These are phyloP conservation scores for Agarophyton chilense DNA, from an alignment of 23 red algal genomes.

Conservation along the genomic window DNA sequence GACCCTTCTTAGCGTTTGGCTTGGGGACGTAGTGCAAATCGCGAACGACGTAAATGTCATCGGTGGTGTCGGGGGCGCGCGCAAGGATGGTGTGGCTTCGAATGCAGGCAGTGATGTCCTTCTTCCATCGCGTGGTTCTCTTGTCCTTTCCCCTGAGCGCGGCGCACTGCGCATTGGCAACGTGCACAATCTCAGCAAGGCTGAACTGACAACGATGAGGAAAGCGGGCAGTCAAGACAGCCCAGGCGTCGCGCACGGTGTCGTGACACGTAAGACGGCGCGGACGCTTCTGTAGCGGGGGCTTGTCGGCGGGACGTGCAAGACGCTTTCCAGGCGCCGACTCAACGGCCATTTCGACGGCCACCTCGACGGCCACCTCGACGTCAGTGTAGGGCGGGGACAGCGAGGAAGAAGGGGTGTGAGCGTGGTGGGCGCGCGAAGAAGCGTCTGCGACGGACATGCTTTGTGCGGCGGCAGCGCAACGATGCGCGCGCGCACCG, in stretches of 20 bases:
- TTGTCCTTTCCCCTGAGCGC: neutral
- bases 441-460: too few relatives aligned
- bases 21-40: neutral
- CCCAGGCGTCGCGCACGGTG: neutral
- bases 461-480: neutral
- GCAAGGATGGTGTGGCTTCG: neutral
- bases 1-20: neutral
- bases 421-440: too few relatives aligned
- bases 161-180: neutral
- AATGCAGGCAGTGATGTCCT: neutral
- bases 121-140: neutral
- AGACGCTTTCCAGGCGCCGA: neutral
- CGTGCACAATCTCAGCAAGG: neutral
- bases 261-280: neutral
- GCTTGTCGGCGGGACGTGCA: neutral
- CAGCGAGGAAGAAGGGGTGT: too few relatives aligned
- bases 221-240: neutral
- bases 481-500: neutral
- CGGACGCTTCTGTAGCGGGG: neutral
- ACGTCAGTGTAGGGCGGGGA: neutral
- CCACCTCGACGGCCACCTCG: too few relatives aligned
- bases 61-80: neutral
- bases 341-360: neutral
- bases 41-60: neutral
- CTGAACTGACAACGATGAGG: neutral